These are phyloP conservation scores for Cerrena zonata DNA, from an alignment of 1,284 basidiomycete species.

Conservation along the genomic window DNA sequence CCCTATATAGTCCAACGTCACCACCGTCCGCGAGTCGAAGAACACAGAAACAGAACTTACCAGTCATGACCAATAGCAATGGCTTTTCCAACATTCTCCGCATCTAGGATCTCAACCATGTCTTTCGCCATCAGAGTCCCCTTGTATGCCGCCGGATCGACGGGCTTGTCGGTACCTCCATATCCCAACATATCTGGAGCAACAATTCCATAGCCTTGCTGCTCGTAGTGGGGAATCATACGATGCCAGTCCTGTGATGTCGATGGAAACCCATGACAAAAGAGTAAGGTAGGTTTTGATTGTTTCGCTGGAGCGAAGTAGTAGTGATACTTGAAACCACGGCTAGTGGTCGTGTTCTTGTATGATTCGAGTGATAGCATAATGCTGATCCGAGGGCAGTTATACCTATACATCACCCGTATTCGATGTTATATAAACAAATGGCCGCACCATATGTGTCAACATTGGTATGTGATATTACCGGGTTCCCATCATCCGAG, in stretches of 20 bases:
- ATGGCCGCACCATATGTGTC: too few relatives aligned
- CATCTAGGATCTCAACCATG: constrained; percentile 34
- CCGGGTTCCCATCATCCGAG: too few relatives aligned
- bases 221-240: constrained; percentile 30
- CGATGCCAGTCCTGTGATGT: constrained; percentile 26
- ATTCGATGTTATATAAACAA: too few relatives aligned
- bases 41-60: constrained; percentile 16
- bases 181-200: constrained; percentile 52
- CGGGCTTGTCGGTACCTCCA: constrained; percentile 45
- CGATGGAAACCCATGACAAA: constrained; percentile 29
- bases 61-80: constrained; percentile 28
- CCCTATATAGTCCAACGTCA: too few relatives aligned
- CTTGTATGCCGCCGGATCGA: constrained; percentile 34
- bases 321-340: constrained; percentile 31
- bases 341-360: constrained; percentile 8
- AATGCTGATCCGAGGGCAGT: too few relatives aligned
- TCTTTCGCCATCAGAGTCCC: constrained; percentile 37
- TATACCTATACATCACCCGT: too few relatives aligned
- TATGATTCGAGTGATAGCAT: not conserved
- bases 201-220: constrained; percentile 42
- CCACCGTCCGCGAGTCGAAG: constrained; percentile 6
- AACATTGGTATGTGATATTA: too few relatives aligned
- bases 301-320: constrained; percentile 20
- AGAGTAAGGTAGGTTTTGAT: constrained; percentile 20
- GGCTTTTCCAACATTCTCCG: constrained; percentile 19